Base-by-base conservation (phyloP, 345 rosid species). In the Raphanus sativus region DNA sequence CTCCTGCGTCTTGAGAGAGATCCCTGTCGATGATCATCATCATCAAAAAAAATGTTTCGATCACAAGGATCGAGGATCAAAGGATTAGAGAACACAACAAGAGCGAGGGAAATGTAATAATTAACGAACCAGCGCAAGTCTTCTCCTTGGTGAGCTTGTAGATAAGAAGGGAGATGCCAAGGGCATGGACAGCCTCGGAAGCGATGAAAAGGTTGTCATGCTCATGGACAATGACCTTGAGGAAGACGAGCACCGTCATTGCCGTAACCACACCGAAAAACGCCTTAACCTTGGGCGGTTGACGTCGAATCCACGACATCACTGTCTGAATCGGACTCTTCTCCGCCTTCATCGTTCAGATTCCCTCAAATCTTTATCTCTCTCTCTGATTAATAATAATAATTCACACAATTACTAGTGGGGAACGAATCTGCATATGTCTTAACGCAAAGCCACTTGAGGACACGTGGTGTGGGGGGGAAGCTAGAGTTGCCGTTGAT, bases 171-270 rank as follows among this genome's bases (percentile, higher is more conserved):
- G 81, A 73, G 81, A 90, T 91, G 7, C 98, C 96, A 4, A 91
- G 15, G 45, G 96, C 91, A 62, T 91, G 98, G 15, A 90, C 96
- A 63, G 92, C 86, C 87, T 94, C 97, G 5, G 97, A 87, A 26
- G 90, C 91, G 16, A 94, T 89, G 80, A 90, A 94, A 73, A 94
- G 90, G 82, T 88, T 94, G 76, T 91, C 93, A 79, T 94, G 94
- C 77, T 90, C 97, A 71, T 91, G 85, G 0, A 94, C 97, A 74
- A 90, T 82, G 84, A 84, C 77, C 76, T 89, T 87, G 16, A 94
- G 87, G 72, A 94, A 75, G 9, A 90, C 87, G 8, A 94, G 87
- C 7, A 87, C 84, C 48, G 83, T 79, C 83, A 94, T 81, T 65
- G 83, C 94, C 28, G 86, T 65, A 11, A 88, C 78, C 72, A 86